A percentile compares a stretch with the other conserved stretches of the same genome.
Conservation (phyloP, 805 yeast genomes). For the Suhomyces sp. region DNA sequence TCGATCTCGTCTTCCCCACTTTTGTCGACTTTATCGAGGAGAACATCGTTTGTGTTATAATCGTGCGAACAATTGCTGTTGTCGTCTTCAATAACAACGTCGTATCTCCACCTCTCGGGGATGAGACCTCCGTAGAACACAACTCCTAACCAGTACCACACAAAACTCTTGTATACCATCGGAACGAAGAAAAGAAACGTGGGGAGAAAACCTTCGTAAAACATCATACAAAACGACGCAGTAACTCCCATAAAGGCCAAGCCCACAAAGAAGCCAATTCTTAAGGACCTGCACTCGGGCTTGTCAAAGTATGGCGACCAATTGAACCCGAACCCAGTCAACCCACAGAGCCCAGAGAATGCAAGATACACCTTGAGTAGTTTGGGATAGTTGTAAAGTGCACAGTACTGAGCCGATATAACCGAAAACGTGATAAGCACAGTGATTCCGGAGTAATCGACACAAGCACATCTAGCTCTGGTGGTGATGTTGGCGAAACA, state of each 20-base stretch:
- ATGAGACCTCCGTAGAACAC: slow-evolving; percentile 81
- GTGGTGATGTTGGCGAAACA: slow-evolving; percentile 62
- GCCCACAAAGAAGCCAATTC: slow-evolving; percentile 78
- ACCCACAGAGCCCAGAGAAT: slow-evolving; percentile 65
- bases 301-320: slow-evolving; percentile 92
- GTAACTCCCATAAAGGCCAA: slow-evolving; percentile 73
- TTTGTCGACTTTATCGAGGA: slow-evolving; percentile 32
- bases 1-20: slow-evolving; percentile 39
- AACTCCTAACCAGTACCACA: slow-evolving; percentile 79
- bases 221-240: slow-evolving; percentile 55
- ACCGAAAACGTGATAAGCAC: slow-evolving; percentile 86
- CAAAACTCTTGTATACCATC: slow-evolving; percentile 59
- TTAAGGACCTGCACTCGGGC: slow-evolving; percentile 75
- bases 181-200: slow-evolving; percentile 63
- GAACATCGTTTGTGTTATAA: slow-evolving; percentile 27
- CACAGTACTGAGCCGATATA: slow-evolving; percentile 77
- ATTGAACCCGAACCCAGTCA: slow-evolving; percentile 70
- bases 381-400: slow-evolving; percentile 63
- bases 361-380: slow-evolving; percentile 47
- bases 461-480: slow-evolving; percentile 81
- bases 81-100: slow-evolving; percentile 53
- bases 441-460: slow-evolving; percentile 94
- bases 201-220: slow-evolving; percentile 51
- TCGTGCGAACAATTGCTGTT: slow-evolving; percentile 13
- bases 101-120: slow-evolving; percentile 86